A percentile compares a stretch with the other conserved stretches of the same genome.
These are phyloP conservation scores for Lactarius tabidus DNA, from an alignment of 768 basidiomycete species.

Conservation along the genomic window DNA sequence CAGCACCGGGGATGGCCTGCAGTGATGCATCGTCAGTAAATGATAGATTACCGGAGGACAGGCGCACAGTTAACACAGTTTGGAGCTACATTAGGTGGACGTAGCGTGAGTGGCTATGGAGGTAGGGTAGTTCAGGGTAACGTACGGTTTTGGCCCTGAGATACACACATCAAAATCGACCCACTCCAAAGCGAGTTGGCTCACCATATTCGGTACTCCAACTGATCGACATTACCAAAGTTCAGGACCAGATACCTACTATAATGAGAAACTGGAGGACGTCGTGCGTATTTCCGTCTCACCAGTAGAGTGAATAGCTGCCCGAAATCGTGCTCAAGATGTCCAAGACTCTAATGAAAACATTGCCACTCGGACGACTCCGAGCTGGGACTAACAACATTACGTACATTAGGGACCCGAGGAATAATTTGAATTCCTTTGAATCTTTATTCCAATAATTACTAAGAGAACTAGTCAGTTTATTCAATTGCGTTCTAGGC, in stretches of 20 bases:
- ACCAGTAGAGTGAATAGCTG: neutral
- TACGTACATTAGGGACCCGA: slow-evolving; percentile 1
- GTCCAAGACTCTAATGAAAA: neutral
- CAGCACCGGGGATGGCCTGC: no score
- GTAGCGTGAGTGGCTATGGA: neutral
- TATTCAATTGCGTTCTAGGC: no score
- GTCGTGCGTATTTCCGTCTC: neutral
- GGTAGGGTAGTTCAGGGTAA: neutral
- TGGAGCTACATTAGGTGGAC: neutral
- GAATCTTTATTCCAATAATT: neutral
- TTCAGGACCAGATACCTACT: neutral
- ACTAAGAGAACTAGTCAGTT: neutral
- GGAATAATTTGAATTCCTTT: neutral
- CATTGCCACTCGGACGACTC: neutral
- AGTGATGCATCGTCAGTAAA: no score
- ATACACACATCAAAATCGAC: neutral
- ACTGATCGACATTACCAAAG: neutral
- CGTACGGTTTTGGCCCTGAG: neutral
- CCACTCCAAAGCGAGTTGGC: neutral
- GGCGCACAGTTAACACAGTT: no score
- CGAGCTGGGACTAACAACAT: neutral
- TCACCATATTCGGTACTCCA: neutral
- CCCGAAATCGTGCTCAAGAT: neutral
- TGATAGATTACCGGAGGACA: no score
- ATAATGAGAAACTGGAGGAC: neutral